Conservation (phyloP, 2,329 filamentous ascomycete species). For the Cadophora luteo-olivacea region DNA sequence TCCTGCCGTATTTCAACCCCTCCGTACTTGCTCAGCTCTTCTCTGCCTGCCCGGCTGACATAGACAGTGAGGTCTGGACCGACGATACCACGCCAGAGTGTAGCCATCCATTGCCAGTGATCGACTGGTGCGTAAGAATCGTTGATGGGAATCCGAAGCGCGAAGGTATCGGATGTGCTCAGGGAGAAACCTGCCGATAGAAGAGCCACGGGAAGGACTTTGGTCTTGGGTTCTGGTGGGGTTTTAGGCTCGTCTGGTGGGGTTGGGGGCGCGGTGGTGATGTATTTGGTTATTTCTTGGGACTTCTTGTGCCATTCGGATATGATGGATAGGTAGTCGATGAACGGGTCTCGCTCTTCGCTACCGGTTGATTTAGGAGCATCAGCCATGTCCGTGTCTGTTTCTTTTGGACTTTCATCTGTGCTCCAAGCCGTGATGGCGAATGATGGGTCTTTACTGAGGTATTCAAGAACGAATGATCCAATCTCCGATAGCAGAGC, state of each 20-base stretch:
- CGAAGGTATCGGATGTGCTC: slow-evolving; percentile 77
- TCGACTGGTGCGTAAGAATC: slow-evolving; percentile 84
- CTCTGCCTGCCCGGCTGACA: slow-evolving; percentile 51
- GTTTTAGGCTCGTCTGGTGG: slow-evolving; percentile 35
- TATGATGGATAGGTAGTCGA: slow-evolving; percentile 71
- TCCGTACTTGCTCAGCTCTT: slow-evolving; percentile 50
- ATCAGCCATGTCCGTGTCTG: slow-evolving; percentile 35
- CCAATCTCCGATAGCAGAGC: slow-evolving; percentile 63
- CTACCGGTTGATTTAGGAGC: slow-evolving; percentile 4
- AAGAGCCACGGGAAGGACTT: slow-evolving; percentile 71
- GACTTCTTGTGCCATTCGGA: slow-evolving; percentile 79
- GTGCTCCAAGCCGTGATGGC: slow-evolving; percentile 41
- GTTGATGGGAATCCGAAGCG: slow-evolving; percentile 73
- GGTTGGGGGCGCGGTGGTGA: slow-evolving; percentile 48
- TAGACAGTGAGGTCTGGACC: slow-evolving; percentile 83
- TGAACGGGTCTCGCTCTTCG: slow-evolving; percentile 49
- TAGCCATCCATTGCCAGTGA: slow-evolving; percentile 98
- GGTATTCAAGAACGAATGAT: slow-evolving; percentile 57
- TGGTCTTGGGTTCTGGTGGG: slow-evolving; percentile 57
- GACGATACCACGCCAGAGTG: slow-evolving; percentile 85
- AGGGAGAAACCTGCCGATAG: slow-evolving; percentile 82
- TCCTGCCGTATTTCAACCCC: slow-evolving; percentile 64
- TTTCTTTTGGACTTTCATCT: neutral
- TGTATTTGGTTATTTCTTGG: slow-evolving; percentile 68
- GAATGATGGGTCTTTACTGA: slow-evolving; percentile 40